Evolutionary conservation across 495 filamentous ascomycete species (phyloP), one percentile per base, ranked within the genome.

Genomic region (Cenococcum geophilum): DNA sequence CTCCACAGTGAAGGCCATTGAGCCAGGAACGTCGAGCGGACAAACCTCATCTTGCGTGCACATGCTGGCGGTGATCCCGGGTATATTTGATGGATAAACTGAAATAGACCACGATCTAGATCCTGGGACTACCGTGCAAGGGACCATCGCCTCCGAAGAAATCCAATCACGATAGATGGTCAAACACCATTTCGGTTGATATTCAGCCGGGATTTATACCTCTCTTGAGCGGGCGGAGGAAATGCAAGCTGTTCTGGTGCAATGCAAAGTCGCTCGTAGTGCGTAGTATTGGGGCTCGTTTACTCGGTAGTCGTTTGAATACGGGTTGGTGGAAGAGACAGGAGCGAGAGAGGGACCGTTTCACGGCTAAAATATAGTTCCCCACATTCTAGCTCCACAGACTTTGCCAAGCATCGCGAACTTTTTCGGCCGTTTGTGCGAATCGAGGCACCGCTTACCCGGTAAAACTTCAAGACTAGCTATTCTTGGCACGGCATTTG

Each of bases 21-120:
- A 27, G 18, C 20, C 48, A 27, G 48, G 48, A 27, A 53, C 58
- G 55, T 42, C 27, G 23, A 55, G 62, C 54, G 34, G 27, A 57
- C 25, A 52, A 35, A 20, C 45, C 43, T 58, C 27, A 40, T 40
- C 52, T 55, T 36, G 11, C 52, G 34, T 36, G 37, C 37, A 23
- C 51, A 62, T 47, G 11, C 4, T 22, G 14, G 61, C 62, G 62
- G 58, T 58, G 61, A 68, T 68, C 61, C 61, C 65, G 58, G 65
- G 40, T 68, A 64, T 61, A 58, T 59, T 35, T 43, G 61, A 18
- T 58, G 61, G 65, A 64, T 64, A 68, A 62, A 62, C 50, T 60
- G n/a, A 36, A 32, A 48, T 18, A 4, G 40, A 32, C 53, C 25
- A 21, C 12, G 9, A 22, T 57, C 37, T 37, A 18, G n/a, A 37